Conservation (phyloP, 1,284 basidiomycete species). For the Microbotryomycetes sp. region DNA sequence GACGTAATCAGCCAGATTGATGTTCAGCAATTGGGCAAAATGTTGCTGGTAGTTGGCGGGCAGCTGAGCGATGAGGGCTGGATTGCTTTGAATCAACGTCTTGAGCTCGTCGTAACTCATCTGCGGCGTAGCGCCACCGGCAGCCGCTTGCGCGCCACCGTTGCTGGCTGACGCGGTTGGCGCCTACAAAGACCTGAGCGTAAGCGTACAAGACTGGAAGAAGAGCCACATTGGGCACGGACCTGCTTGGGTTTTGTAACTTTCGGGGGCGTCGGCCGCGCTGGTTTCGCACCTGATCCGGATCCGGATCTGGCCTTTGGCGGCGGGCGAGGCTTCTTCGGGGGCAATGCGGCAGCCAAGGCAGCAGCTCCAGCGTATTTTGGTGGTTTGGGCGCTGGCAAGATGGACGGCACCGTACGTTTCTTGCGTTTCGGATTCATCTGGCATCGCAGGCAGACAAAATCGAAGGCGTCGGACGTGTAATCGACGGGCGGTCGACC, state of each 20-base stretch:
- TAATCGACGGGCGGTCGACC: slow-evolving; percentile 28
- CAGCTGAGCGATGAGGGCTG: slow-evolving; percentile 23
- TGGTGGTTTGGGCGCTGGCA: background rate
- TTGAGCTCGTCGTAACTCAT: slow-evolving; percentile 24
- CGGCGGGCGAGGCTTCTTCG: background rate
- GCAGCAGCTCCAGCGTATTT: background rate
- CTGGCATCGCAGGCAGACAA: slow-evolving; percentile 18
- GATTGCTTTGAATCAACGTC: slow-evolving; percentile 15
- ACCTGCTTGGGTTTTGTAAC: too few species aligned
- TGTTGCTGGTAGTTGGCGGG: slow-evolving; percentile 22
- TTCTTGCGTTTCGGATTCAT: slow-evolving; percentile 1
- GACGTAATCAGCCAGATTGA: background rate
- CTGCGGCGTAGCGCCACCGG: slow-evolving; percentile 8
- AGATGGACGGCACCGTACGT: background rate
- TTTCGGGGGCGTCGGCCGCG: background rate
- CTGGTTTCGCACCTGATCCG: background rate
- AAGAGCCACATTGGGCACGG: too few species aligned
- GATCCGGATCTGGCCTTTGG: background rate
- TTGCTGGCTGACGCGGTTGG: too few species aligned
- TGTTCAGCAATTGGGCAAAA: slow-evolving; percentile 5
- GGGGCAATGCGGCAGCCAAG: background rate
- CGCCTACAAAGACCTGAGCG: too few species aligned
- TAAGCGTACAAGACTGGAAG: too few species aligned
- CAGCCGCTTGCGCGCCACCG: background rate
- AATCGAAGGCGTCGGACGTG: slow-evolving; percentile 24